phyloP scores from a whole-genome alignment of 352 stramenopile genomes.

The Phytophthora niederhauseri region DNA sequence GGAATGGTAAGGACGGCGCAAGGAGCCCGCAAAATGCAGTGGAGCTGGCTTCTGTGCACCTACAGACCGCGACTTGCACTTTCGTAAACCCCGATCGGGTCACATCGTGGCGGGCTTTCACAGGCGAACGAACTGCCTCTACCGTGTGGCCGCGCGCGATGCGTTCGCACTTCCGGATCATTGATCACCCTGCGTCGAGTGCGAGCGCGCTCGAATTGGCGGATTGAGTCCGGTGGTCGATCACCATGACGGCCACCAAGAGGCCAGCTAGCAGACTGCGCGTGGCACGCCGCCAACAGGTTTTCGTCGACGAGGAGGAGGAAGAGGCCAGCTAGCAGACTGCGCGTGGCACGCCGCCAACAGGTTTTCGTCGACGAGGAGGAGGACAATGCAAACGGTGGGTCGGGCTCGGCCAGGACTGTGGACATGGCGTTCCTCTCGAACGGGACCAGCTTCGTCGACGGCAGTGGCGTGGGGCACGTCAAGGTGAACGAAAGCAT shows the following conservation, averaged over 20 bases:
- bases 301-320: slow-evolving; percentile 13
- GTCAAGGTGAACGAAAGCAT: slow-evolving; percentile 38
- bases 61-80: slow-evolving; percentile 13
- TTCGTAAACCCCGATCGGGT: slow-evolving; percentile 31
- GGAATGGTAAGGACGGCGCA: slow-evolving; percentile 30
- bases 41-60: slow-evolving; percentile 19
- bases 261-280: slow-evolving; percentile 1
- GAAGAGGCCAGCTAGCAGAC: background rate
- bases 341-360: slow-evolving; percentile 5
- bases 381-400: slow-evolving; percentile 1
- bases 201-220: slow-evolving; percentile 7
- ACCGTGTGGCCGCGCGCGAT: slow-evolving; percentile 15
- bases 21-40: slow-evolving; percentile 4
- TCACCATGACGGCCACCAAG: slow-evolving; percentile 14
- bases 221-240: slow-evolving; percentile 18
- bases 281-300: slow-evolving; percentile 11
- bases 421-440: slow-evolving; percentile 42
- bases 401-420: slow-evolving; percentile 14
- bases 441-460: slow-evolving; percentile 36
- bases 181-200: slow-evolving; percentile 16
- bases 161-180: slow-evolving; percentile 20
- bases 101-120: slow-evolving; percentile 25
- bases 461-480: slow-evolving; percentile 35
- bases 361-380: slow-evolving; percentile 17
- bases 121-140: slow-evolving; percentile 34